Evolutionary conservation across 108 stramenopile genomes (phyloP).

Genomic region (Skeletonema tropicum): DNA sequence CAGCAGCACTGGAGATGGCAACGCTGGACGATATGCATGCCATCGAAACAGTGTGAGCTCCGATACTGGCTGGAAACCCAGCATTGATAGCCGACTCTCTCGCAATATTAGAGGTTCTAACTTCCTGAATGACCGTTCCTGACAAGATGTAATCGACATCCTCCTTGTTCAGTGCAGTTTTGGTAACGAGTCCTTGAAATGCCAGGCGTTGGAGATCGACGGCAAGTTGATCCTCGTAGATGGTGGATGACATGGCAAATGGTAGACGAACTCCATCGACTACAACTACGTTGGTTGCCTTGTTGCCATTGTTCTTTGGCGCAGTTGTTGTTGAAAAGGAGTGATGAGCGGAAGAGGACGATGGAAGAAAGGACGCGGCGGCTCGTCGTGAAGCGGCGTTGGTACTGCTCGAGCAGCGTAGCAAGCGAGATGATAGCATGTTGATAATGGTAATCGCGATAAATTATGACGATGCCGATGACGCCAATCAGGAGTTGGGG

Average conservation of each 20-base stretch:
- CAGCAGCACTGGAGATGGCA: slow-evolving; percentile 92
- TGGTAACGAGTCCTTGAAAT: slow-evolving; percentile 89
- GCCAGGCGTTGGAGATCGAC: slow-evolving; percentile 96
- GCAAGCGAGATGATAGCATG: neutral
- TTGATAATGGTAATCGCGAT: neutral
- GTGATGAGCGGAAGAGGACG: slow-evolving; percentile 9
- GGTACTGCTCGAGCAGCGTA: neutral
- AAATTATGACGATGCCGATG: neutral
- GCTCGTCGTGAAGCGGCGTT: neutral
- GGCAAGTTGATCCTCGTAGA: slow-evolving; percentile 94
- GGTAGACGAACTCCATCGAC: slow-evolving; percentile 96
- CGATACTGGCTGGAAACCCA: slow-evolving; percentile 88
- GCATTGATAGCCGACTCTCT: slow-evolving; percentile 95
- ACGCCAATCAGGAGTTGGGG: neutral
- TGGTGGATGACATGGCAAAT: slow-evolving; percentile 89
- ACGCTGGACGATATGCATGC: slow-evolving; percentile 97
- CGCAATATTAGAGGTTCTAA: slow-evolving; percentile 95
- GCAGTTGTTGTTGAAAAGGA: slow-evolving; percentile 21
- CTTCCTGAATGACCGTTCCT: slow-evolving; percentile 96
- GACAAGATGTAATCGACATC: slow-evolving; percentile 92
- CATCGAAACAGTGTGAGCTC: slow-evolving; percentile 93
- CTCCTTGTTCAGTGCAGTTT: slow-evolving; percentile 90
- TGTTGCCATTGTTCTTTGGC: slow-evolving; percentile 7
- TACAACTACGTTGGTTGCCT: slow-evolving; percentile 80
- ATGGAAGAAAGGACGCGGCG: neutral